Evolutionary conservation across 371 early-diverging fungal genomes (phyloP).

Genomic region (Basidiobolus meristosporus): DNA sequence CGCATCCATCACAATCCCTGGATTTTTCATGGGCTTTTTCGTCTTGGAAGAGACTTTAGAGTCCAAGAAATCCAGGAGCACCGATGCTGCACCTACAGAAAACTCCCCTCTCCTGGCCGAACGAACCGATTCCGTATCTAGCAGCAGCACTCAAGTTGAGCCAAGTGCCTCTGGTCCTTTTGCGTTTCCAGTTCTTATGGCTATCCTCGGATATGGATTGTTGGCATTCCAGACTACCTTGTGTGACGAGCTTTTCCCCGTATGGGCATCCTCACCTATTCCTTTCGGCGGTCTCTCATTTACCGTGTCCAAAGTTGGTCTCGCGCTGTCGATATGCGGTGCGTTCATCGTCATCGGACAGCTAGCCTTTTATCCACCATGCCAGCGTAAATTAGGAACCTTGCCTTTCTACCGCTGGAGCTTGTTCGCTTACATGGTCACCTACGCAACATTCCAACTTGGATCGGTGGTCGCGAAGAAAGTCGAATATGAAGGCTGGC

Average conservation of each 20-base stretch:
- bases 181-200: neutral
- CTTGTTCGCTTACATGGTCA: slow-evolving; percentile 14
- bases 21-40: slow-evolving; percentile 39
- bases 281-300: slow-evolving; percentile 41
- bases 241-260: slow-evolving; percentile 49
- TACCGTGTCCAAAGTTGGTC: slow-evolving; percentile 25
- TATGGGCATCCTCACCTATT: slow-evolving; percentile 33
- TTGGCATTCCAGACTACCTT: slow-evolving; percentile 48
- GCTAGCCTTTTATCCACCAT: slow-evolving; percentile 24
- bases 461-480: neutral
- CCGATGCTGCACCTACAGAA: neutral
- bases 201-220: slow-evolving; percentile 4
- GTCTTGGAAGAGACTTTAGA: slow-evolving; percentile 51
- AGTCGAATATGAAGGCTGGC: slow-evolving; percentile 3
- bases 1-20: slow-evolving; percentile 29
- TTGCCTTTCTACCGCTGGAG: slow-evolving; percentile 22
- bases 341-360: slow-evolving; percentile 27
- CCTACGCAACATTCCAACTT: slow-evolving; percentile 19
- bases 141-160: too few species aligned
- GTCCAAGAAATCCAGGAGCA: neutral
- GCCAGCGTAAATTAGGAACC: slow-evolving; percentile 20
- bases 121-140: too few species aligned
- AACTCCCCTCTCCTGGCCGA: neutral
- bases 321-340: slow-evolving; percentile 27
- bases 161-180: neutral